phyloP scores from a whole-genome alignment of 2,329 filamentous ascomycete species.

The Corynespora cassiicola region DNA sequence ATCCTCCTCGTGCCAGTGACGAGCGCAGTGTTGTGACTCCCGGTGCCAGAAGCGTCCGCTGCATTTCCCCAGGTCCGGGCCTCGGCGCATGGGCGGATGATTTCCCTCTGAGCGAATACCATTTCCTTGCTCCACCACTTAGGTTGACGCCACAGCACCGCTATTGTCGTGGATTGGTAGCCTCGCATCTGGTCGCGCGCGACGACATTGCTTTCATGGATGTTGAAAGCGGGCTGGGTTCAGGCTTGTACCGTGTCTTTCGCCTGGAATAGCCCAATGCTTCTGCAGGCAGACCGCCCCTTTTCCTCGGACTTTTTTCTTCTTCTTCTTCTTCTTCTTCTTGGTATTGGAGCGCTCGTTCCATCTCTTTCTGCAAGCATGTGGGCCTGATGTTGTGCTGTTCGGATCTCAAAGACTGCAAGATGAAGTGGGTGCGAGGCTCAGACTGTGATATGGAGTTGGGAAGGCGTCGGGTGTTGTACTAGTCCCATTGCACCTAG shows the following conservation, averaged over 20 bases:
- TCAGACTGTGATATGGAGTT: too few relatives aligned
- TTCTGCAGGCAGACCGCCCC: too few relatives aligned
- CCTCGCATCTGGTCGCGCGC: constrained; percentile 24
- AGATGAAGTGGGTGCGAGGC: too few relatives aligned
- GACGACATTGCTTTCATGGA: constrained; percentile 19
- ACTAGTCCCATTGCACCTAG: too few relatives aligned
- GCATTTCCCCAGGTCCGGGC: constrained; percentile 29
- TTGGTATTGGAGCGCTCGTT: too few relatives aligned
- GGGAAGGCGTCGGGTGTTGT: too few relatives aligned
- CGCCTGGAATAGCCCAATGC: too few relatives aligned
- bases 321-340: too few relatives aligned
- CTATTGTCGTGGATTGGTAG: constrained; percentile 33
- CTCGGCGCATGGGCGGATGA: constrained; percentile 20
- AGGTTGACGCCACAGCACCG: constrained; percentile 36
- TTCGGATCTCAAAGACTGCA: too few relatives aligned
- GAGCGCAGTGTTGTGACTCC: constrained; percentile 15
- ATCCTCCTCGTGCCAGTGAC: constrained; percentile 15
- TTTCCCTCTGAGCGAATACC: constrained; percentile 24
- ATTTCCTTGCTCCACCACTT: constrained; percentile 32
- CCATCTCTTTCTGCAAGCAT: too few relatives aligned
- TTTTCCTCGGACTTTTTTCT: too few relatives aligned
- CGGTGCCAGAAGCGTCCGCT: constrained; percentile 16
- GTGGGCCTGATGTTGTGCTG: too few relatives aligned
- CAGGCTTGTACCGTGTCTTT: constrained; percentile 1
- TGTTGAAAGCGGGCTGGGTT: constrained; percentile 5